Conservation (phyloP, 1,284 basidiomycete species). For the Boletus nobilissimus region DNA sequence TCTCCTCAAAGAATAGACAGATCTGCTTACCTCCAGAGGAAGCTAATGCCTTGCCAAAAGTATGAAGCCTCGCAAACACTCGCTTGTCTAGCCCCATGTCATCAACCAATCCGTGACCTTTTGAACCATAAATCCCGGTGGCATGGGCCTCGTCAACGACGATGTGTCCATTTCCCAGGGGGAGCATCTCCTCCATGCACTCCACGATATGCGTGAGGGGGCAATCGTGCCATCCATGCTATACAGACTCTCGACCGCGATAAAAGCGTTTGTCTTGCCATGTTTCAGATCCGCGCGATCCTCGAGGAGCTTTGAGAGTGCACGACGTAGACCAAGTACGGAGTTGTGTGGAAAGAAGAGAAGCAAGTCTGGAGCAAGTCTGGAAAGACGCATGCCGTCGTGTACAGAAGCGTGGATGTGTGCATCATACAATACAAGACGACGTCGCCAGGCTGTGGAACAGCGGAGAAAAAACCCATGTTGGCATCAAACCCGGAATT, state of each 20-base stretch:
- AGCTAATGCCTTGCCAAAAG: slow-evolving; percentile 78
- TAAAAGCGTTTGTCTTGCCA: slow-evolving; percentile 62
- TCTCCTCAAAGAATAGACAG: background rate
- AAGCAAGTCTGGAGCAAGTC: slow-evolving; percentile 54
- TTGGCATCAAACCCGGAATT: slow-evolving; percentile 98
- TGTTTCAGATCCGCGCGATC: slow-evolving; percentile 52
- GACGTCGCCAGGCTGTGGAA: slow-evolving; percentile 84
- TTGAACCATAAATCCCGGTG: slow-evolving; percentile 83
- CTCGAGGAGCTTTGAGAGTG: slow-evolving; percentile 55
- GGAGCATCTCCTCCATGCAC: slow-evolving; percentile 67
- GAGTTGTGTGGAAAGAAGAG: slow-evolving; percentile 82
- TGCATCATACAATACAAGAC: slow-evolving; percentile 88
- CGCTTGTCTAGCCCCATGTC: slow-evolving; percentile 70
- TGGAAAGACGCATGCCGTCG: slow-evolving; percentile 84
- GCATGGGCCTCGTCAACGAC: slow-evolving; percentile 92
- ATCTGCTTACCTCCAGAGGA: slow-evolving; percentile 79
- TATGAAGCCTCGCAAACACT: slow-evolving; percentile 73
- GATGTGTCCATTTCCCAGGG: slow-evolving; percentile 71
- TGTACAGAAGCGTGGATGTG: slow-evolving; percentile 94
- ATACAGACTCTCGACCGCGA: slow-evolving; percentile 92
- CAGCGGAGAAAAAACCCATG: slow-evolving; percentile 84
- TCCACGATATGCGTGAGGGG: slow-evolving; percentile 76
- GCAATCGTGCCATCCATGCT: slow-evolving; percentile 96
- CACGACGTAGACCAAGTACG: slow-evolving; percentile 57
- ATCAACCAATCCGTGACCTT: slow-evolving; percentile 77